Evolutionary conservation across 2,329 filamentous ascomycete genomes (phyloP), one percentile per base, ranked within the genome.

Genomic region (Phialophora macrospora): DNA sequence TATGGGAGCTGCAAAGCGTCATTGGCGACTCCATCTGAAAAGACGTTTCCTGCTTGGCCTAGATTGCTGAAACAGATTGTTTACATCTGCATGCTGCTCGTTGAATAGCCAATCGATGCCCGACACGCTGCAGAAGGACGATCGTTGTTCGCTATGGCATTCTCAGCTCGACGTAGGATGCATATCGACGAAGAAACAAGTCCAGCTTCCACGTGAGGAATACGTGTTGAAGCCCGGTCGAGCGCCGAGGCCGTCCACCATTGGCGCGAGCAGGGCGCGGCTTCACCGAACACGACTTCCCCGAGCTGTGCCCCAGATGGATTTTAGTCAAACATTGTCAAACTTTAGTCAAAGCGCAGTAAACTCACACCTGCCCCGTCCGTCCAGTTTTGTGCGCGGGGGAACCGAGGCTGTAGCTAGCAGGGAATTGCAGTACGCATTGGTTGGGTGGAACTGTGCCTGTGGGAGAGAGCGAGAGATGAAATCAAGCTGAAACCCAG

Each of bases 241-340:
- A 20, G 17, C 2, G 17, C n/a, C 38, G 38, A n/a, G 5, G n/a
- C 38, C 5, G 7, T n/a, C 17, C 38, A 26, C 14, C 48, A 52
- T 52, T 52, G 48, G 48, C 20, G 22, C 22, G 26, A 52, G 20
- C 26, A 52, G 48, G 48, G 48, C 26, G 48, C 48, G 48, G 48
- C 22, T 17, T 52, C 20, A 12, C 48, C 48, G 48, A 52, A 17
- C 22, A 28, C 48, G 26, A 52, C 48, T 24, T 24, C 22, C 48
- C 26, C 48, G 48, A 26, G 22, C 22, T 52, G 14, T n/a, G 26
- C 20, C 22, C 48, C 48, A 52, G 14, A 22, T 22, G 48, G 3
- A 2, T 52, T 52, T 52, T 12, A 28, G 48, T 52, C 48, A 52
- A 26, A 26, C 48, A 17, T 22, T 26, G 48, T 52, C 48, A 52